A percentile compares a stretch with the other conserved stretches of the same genome.
Conservation (phyloP, 1,284 basidiomycete species). For the Rhodotorula sp. region DNA sequence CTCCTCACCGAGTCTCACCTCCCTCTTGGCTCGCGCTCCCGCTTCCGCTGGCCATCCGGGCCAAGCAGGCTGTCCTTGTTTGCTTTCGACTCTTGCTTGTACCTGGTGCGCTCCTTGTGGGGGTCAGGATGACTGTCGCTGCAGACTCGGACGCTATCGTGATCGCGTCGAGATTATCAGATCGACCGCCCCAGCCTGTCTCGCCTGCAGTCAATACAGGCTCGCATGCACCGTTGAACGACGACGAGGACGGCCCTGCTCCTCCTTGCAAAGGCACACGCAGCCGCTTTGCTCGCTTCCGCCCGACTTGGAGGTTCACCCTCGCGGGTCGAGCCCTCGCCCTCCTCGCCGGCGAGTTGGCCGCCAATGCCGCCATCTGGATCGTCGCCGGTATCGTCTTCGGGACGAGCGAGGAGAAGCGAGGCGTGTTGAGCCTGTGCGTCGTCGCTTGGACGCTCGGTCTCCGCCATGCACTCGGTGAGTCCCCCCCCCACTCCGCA, state of each 20-base stretch:
- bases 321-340: conserved; percentile 47
- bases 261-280: background rate
- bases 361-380: conserved; percentile 48
- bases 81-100: too few relatives aligned
- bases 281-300: background rate
- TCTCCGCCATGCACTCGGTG: conserved; percentile 50
- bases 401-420: conserved; percentile 15
- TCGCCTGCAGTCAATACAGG: background rate
- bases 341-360: conserved; percentile 45
- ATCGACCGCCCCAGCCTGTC: too few relatives aligned
- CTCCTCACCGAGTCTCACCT: too few relatives aligned
- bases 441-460: conserved; percentile 51
- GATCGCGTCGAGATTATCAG: too few relatives aligned
- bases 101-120: too few relatives aligned
- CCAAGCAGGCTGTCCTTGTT: too few relatives aligned
- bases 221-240: background rate
- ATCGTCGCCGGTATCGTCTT: conserved; percentile 47
- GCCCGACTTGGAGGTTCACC: conserved; percentile 40
- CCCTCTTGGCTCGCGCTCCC: too few relatives aligned
- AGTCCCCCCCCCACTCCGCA: background rate
- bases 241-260: background rate
- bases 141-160: too few relatives aligned
- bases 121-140: too few relatives aligned
- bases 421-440: conserved; percentile 44
- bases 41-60: too few relatives aligned